These are phyloP conservation scores for Daedaleopsis nitida DNA, from an alignment of 768 basidiomycete genomes.

Conservation along the genomic window DNA sequence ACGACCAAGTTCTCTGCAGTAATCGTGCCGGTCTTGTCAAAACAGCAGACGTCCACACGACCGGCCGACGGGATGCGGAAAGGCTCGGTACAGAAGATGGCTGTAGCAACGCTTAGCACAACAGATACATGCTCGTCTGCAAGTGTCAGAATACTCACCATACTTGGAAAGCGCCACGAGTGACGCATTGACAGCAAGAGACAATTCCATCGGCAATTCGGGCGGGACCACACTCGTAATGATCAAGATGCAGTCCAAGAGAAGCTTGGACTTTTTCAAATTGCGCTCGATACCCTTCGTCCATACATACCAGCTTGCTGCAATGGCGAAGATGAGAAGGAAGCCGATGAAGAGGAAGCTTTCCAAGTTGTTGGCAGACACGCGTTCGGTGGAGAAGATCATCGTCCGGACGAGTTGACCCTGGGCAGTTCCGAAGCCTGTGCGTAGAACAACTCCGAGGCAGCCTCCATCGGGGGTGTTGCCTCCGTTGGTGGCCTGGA, in stretches of 20 bases:
- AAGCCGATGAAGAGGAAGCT: constrained; percentile 98
- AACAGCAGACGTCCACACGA: constrained; percentile 96
- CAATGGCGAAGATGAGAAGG: constrained; percentile 95
- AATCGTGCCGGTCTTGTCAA: constrained; percentile 99
- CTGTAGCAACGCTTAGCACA: constrained; percentile 41
- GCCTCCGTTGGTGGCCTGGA: constrained; percentile 73
- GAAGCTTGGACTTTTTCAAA: constrained; percentile 90
- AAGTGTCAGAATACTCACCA: constrained; percentile 51
- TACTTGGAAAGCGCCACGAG: constrained; percentile 92
- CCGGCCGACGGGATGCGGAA: constrained; percentile 97
- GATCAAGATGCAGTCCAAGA: constrained; percentile 94
- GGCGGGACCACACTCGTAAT: constrained; percentile 98
- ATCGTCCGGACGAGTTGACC: constrained; percentile 97
- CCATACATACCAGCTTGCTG: constrained; percentile 99
- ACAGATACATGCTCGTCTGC: neutral
- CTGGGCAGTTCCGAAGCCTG: constrained; percentile 97
- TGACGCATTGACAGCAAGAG: constrained; percentile 93
- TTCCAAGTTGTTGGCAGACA: constrained; percentile 95
- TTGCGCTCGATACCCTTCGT: constrained; percentile 91
- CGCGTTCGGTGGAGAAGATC: constrained; percentile 97
- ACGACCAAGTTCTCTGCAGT: constrained; percentile 94
- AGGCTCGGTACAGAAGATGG: constrained; percentile 98
- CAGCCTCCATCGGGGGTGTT: constrained; percentile 91
- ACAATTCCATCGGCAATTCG: constrained; percentile 97
- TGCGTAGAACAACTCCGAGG: constrained; percentile 88